Evolutionary conservation across 306 rosid species (phyloP).

Genomic region (Trifolium dubium): DNA sequence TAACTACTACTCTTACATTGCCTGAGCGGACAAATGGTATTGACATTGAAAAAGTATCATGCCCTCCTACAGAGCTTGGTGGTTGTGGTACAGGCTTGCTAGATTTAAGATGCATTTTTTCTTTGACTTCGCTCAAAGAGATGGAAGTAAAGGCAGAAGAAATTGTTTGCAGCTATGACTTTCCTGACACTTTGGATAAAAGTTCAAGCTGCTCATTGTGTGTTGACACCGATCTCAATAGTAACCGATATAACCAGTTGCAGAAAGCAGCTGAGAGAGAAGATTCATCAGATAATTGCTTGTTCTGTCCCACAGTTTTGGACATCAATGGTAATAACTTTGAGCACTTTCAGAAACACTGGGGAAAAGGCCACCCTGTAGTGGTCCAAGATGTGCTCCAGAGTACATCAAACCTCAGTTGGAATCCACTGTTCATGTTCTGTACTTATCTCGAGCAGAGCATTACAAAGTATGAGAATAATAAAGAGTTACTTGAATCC

Average conservation of each 20-base stretch:
- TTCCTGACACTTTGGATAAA: conserved; percentile 78
- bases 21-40: conserved; percentile 52
- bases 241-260: conserved; percentile 58
- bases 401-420: conserved; percentile 61
- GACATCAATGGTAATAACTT: conserved; percentile 68
- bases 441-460: conserved; percentile 86
- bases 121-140: conserved; percentile 75
- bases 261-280: conserved; percentile 78
- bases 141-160: conserved; percentile 91
- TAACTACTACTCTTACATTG: conserved; percentile 48
- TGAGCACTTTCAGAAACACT: conserved; percentile 97
- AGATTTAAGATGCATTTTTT: conserved; percentile 74
- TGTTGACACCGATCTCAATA: conserved; percentile 59
- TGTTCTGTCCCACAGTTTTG: conserved; percentile 71
- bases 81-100: conserved; percentile 75
- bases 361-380: conserved; percentile 94
- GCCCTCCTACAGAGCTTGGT: conserved; percentile 67
- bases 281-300: conserved; percentile 75
- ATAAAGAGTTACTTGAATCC: conserved; percentile 62
- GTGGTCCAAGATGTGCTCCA: conserved; percentile 75
- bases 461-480: conserved; percentile 69
- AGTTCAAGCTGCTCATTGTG: conserved; percentile 79
- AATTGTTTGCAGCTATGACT: conserved; percentile 92
- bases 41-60: conserved; percentile 52
- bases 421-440: conserved; percentile 94